phyloP scores from a whole-genome alignment of 2,329 filamentous ascomycete genomes.

The Aspergillus fischeri region DNA sequence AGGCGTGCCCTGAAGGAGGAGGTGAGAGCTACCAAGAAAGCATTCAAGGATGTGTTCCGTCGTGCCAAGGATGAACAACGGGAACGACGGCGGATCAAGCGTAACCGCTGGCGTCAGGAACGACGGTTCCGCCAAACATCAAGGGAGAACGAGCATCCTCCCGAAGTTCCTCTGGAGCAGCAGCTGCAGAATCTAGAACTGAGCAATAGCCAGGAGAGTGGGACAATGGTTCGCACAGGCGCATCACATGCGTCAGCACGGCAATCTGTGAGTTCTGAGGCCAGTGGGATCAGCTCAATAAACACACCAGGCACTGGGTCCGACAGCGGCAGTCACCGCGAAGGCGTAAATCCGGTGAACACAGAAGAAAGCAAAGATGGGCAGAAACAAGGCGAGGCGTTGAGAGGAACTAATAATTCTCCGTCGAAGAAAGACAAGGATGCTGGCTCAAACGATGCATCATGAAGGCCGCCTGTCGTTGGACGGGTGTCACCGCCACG shows the following conservation, averaged over 20 bases:
- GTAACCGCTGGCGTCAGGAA: constrained; percentile 21
- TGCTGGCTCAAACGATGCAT: background rate
- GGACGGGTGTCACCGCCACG: background rate
- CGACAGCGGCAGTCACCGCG: constrained; percentile 1
- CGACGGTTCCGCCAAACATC: constrained; percentile 10
- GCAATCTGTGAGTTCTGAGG: constrained; percentile 11
- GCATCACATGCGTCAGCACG: constrained; percentile 6
- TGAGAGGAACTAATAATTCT: background rate
- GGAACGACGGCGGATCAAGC: constrained; percentile 22
- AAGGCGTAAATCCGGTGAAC: background rate
- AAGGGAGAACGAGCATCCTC: background rate
- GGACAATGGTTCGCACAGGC: constrained; percentile 9
- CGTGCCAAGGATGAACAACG: constrained; percentile 35
- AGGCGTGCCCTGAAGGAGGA: constrained; percentile 34
- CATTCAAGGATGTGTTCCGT: constrained; percentile 32
- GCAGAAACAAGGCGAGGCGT: background rate
- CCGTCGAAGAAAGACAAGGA: background rate
- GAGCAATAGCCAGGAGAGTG: constrained; percentile 12
- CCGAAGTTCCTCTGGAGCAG: constrained; percentile 17
- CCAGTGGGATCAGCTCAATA: constrained; percentile 17
- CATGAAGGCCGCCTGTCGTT: background rate
- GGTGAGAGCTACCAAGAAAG: constrained; percentile 33
- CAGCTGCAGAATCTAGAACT: constrained; percentile 18
- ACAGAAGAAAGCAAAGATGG: constrained; percentile 1
- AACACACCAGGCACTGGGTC: constrained; percentile 17